Evolutionary conservation across 257 asterid species (phyloP).

Genomic region (Petunia axillaris): DNA sequence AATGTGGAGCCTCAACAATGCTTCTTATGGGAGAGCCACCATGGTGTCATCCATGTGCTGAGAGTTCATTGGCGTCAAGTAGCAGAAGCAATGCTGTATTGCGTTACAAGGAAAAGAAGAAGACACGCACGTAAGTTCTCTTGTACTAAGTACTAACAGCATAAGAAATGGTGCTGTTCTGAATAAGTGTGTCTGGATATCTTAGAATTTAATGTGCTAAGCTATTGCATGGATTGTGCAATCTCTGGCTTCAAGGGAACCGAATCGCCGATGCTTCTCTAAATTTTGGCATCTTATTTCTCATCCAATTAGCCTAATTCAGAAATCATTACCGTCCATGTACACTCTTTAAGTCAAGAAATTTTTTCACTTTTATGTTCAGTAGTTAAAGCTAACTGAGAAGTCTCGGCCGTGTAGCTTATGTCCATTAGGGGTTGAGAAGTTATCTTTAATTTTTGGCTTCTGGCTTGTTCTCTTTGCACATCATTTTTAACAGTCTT

Average conservation of each 20-base stretch:
- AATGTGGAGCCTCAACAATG: conserved; percentile 46
- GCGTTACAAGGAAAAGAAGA: conserved; percentile 72
- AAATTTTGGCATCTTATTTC: background rate
- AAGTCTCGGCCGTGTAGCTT: background rate
- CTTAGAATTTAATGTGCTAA: background rate
- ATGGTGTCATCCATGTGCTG: conserved; percentile 32
- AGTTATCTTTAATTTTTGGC: background rate
- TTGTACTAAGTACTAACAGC: background rate
- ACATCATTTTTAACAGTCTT: background rate
- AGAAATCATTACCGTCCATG: background rate
- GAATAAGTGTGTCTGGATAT: background rate
- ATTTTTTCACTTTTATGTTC: background rate
- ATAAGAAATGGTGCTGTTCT: conserved; percentile 12
- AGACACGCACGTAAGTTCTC: conserved; percentile 65
- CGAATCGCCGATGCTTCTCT: background rate
- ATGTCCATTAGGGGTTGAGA: background rate
- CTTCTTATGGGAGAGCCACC: conserved; percentile 46
- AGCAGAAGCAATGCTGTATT: conserved; percentile 59
- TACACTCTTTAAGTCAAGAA: background rate
- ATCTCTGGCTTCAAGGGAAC: background rate
- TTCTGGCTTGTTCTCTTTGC: background rate
- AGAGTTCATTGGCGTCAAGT: conserved; percentile 46
- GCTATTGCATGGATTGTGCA: background rate
- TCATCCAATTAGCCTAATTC: background rate
- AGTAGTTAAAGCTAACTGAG: background rate